Evolutionary conservation across 306 rosid genomes (phyloP), one percentile per base, ranked within the genome.

Genomic region (Gastrolobium bilobum): DNA sequence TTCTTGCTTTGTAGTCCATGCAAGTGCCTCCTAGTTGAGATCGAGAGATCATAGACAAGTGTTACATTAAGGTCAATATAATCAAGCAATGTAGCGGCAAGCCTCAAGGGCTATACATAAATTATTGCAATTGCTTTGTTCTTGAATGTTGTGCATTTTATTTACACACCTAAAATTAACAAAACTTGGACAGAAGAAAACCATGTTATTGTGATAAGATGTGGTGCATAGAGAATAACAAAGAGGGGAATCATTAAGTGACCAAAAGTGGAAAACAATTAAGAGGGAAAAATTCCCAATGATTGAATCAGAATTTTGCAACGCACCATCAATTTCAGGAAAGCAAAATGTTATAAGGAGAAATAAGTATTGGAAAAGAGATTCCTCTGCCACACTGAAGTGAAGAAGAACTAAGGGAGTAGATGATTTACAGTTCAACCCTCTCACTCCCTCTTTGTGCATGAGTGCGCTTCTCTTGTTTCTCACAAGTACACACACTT

Each of bases 311-410:
- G 83, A 84, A 85, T 84, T 83, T 86, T 77, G 43, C 29, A 56
- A 53, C 66, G 72, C 76, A 64, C 60, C 76, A 43, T 62, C 70
- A 83, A 64, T 77, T 82, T 61, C 58, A 48, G 68, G 60, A 66
- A 72, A 73, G 70, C 52, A 75, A 63, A 13, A 30, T 44, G 68
- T 80, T 80, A 43, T 42, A 82, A 90, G 82, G 37, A 56, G 68
- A 81, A 73, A 78, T 11, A 68, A 78, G 84, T 81, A 75, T 69
- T 79, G 63, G 67, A 58, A 67, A 84, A 82, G 84, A 73, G 85
- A 88, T 88, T 78, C 80, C 82, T 86, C 82, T 73, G 89, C 86
- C 85, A 78, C 74, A 78, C 61, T 73, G 68, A 81, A 57, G 29
- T 54, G 83, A 85, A 66, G 85, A 73, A 82, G 58, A 72, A 76